Base-by-base conservation (phyloP, 805 yeast genomes). In the Kuraishia hungarica region DNA sequence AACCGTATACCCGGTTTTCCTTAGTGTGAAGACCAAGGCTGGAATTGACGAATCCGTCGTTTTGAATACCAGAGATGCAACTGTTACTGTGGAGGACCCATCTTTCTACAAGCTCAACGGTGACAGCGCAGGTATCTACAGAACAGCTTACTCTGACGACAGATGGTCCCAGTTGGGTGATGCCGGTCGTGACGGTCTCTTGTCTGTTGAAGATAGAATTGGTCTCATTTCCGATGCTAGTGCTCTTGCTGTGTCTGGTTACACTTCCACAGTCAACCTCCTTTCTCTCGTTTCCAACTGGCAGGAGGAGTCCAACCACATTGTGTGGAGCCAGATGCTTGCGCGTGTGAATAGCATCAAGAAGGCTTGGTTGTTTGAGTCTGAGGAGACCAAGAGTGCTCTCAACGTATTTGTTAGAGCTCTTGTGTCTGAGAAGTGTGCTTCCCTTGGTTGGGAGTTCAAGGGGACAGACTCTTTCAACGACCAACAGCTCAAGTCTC, bases 171-270 rank as follows among this genome's bases (percentile, higher is more conserved):
- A 84, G 66, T 76, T 87, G 61, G 89, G 89, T 54, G 65, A 78
- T 58, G 82, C 80, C 11, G 83, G 81, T 58, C 78, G 77, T 48
- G 75, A 75, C 11, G 83, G 82, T 48, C 71, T 78, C 61, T 76
- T 88, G 62, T 77, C 89, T 11, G 86, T 84, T 53, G 88, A 85
- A 66, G 96, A 88, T 69, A 82, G 89, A 69, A 82, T 86, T 55
- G 93, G 92, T 49, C 76, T 86, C 61, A 86, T 87, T 51, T 87
- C 92, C n/a, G 96, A 88, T 71, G 88, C 88, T 20, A 82, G 79
- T 53, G 80, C 89, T 8, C 75, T 87, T 60, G 82, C 93, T 4
- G 72, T 83, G 26, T 83, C 93, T 20, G 94, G 94, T 29, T 78
- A 79, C 62, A 80, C 85, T 55, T 73, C 84, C 24, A 81, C 91